phyloP scores from a whole-genome alignment of 2,329 filamentous ascomycete genomes.

The Sphaerulina vaccinii region DNA sequence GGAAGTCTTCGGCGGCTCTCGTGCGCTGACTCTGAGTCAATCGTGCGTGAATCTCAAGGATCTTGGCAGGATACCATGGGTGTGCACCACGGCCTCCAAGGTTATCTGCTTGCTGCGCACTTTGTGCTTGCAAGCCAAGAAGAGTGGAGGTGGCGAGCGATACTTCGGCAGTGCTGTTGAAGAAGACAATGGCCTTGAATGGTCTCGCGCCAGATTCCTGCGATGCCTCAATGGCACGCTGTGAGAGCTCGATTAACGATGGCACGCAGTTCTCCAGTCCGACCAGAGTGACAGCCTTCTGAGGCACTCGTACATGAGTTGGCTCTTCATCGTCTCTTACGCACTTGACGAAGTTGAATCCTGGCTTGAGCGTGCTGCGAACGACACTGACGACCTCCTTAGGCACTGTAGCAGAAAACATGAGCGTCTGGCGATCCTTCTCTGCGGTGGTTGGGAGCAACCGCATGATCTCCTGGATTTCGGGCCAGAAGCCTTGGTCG shows the following conservation, averaged over 20 bases:
- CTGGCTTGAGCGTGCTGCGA: conserved; percentile 70
- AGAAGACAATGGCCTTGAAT: conserved; percentile 97
- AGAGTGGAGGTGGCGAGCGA: conserved; percentile 63
- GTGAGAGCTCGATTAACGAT: conserved; percentile 70
- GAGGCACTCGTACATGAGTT: conserved; percentile 81
- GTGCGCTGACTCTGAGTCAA: conserved; percentile 71
- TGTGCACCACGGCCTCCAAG: conserved; percentile 30
- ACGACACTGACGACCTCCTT: conserved; percentile 78
- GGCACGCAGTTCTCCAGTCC: conserved; percentile 77
- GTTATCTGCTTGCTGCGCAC: conserved; percentile 27
- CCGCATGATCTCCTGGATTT: conserved; percentile 49
- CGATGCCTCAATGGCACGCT: conserved; percentile 42
- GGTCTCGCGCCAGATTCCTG: conserved; percentile 50
- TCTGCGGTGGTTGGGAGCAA: conserved; percentile 61
- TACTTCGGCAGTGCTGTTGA: conserved; percentile 74
- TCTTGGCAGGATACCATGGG: conserved; percentile 39
- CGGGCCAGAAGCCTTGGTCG: conserved; percentile 55
- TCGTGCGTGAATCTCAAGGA: conserved; percentile 73
- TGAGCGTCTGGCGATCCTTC: conserved; percentile 79
- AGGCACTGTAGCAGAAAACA: conserved; percentile 94
- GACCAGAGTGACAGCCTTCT: conserved; percentile 66
- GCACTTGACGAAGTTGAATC: conserved; percentile 90
- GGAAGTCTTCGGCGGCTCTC: conserved; percentile 69
- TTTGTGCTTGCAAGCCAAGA: conserved; percentile 34
- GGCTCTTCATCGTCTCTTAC: conserved; percentile 76